Evolutionary conservation across 495 filamentous ascomycete species (phyloP), one percentile per base, ranked within the genome.

Genomic region (Patellaria atrata): DNA sequence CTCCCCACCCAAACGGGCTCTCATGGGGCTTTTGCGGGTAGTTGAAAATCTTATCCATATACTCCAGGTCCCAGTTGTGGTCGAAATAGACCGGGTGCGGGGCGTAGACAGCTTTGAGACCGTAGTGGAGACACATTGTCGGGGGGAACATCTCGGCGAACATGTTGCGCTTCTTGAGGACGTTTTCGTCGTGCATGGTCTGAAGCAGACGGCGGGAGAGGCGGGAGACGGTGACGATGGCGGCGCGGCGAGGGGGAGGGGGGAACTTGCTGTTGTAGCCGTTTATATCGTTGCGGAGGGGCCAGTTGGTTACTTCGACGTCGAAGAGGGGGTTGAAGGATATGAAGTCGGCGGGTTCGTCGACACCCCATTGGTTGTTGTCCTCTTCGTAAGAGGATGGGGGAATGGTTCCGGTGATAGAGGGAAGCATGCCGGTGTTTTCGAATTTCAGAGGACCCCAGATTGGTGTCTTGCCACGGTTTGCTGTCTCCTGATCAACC

Each of bases 341-440:
- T 42, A 74, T 63, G 27, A 67, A 52, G 40, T 73, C 70, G 11
- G 70, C 69, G 12, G 69, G 62, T 43, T 73, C 68, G 38, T 67
- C 70, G n/a, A 71, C 67, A 26, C 70, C 70, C 70, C 70, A 74
- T 25, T 48, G 23, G 45, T 68, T 71, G 27, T 63, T 45, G 29
- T 74, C 70, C 12, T 62, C 44, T 19, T 48, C 47, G 34, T 63
- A 54, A 11, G 41, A 36, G 3, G 39, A 47, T 1, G 68, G 65
- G 1, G 70, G 70, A 12, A 48, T 52, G 28, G 54, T 60, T 8
- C 61, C 56, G 30, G 56, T 50, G 27, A 62, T 64, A 10, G 38
- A 37, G 9, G 38, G 29, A 12, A 61, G 43, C 51, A 55, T 52
- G 28, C 44, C 49, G 9, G 19, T 40, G 37, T 56, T 46, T 2